Percentiles rank a stretch among this genome's conserved stretches.
phyloP scores from a whole-genome alignment of 2,329 filamentous ascomycete genomes.

The Leptosphaerulina australis region DNA sequence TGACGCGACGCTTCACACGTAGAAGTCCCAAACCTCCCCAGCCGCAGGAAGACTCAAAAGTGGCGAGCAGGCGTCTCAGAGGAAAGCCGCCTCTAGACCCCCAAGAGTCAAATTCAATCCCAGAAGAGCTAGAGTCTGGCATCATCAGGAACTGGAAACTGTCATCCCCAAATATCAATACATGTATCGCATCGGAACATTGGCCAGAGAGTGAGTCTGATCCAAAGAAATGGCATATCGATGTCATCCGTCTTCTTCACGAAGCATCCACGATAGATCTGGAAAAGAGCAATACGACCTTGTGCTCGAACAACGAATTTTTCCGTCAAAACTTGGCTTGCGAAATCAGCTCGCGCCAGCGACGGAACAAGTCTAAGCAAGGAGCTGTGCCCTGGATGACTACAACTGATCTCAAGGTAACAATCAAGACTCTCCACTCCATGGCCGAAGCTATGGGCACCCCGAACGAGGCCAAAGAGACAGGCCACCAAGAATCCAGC shows the following conservation, averaged over 20 bases:
- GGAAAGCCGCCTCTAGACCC: not conserved
- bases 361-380: not conserved
- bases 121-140: not conserved
- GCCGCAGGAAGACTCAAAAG: not conserved
- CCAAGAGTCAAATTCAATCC: not conserved
- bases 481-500: not conserved
- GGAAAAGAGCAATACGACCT: not conserved
- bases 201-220: constrained; percentile 7
- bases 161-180: not conserved
- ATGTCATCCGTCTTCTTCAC: constrained; percentile 5
- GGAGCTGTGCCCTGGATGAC: constrained; percentile 1
- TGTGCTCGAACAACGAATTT: not conserved
- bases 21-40: not conserved
- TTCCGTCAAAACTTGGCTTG: not conserved
- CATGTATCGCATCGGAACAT: not conserved
- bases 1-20: constrained; percentile 1
- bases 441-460: not conserved
- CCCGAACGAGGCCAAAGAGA: no score
- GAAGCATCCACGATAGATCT: constrained; percentile 5
- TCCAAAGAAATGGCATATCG: constrained; percentile 2
- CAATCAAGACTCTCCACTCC: not conserved
- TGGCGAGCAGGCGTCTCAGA: not conserved
- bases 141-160: constrained; percentile 10
- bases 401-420: constrained; percentile 1
- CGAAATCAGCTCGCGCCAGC: not conserved